Evolutionary conservation across 2,329 filamentous ascomycete species (phyloP), one percentile per base, ranked within the genome.

Genomic region (Aureobasidium vineae): DNA sequence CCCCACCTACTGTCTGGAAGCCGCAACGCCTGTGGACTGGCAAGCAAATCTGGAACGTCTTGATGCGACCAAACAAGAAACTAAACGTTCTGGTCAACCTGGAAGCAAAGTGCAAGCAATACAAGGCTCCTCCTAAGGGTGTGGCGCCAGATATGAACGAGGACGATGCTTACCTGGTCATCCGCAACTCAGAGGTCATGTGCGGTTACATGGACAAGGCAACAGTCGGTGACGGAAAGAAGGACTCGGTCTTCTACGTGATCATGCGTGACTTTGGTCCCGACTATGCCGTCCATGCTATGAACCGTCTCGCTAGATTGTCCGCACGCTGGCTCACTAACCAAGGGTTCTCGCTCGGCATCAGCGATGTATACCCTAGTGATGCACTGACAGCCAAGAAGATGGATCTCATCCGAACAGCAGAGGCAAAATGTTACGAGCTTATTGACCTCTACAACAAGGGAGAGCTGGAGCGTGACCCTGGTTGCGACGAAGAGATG

Each of bases 131-230:
- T 3, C 78, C 84, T 0, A 80, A 80, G 63, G 78, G 80, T 52
- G 86, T 88, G 1, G 88, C 91, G 70, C 88, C 96, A 80, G 91
- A 94, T 73, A 86, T 90, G 19, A 91, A 95, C 70, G 73, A 77
- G 28, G 77, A 80, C 53, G 95, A 99, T 76, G 88, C 89, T 8
- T 98, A 91, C 85, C 82, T 99, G 11, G 92, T 97, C 16, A 89
- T 99, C 69, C 90, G 94, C 66, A 98, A 99, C 75, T 98, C 94
- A 0, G 93, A 97, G 76, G 88, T 98, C 69, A 96, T 99, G 91
- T 98, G 94, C 74, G 95, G 95, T 68, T 86, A 89, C 68, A 97
- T 98, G 92, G 95, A 99, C 81, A 99, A 99, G 79, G 90, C 91
- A 1, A 98, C 93, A 0, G 91, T 99, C n/a, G 95, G 95, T 71